These are phyloP conservation scores for Fusarium chlamydosporum DNA, from an alignment of 2,329 filamentous ascomycete species.

Conservation along the genomic window DNA sequence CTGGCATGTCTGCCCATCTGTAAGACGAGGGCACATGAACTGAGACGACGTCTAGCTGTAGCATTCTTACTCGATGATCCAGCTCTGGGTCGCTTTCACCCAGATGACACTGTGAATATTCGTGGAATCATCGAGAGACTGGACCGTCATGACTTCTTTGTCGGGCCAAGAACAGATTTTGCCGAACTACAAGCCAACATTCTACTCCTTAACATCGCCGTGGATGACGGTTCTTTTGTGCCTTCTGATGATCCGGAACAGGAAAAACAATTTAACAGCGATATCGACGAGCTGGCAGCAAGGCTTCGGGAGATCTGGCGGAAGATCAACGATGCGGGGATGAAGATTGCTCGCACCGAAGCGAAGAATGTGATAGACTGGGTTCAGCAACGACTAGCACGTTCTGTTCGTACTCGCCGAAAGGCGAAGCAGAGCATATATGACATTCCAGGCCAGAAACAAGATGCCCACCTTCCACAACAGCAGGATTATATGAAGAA, in stretches of 20 bases:
- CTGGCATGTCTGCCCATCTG: constrained; percentile 71
- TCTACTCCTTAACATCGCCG: constrained; percentile 78
- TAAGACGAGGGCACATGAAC: constrained; percentile 65
- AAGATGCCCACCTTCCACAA: constrained; percentile 59
- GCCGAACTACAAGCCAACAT: constrained; percentile 74
- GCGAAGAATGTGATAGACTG: constrained; percentile 82
- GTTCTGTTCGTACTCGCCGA: constrained; percentile 76
- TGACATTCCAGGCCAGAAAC: constrained; percentile 54
- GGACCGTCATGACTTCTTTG: constrained; percentile 63
- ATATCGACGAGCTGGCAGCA: constrained; percentile 76
- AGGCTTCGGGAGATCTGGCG: constrained; percentile 70
- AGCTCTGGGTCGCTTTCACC: constrained; percentile 57
- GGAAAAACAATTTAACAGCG: constrained; percentile 73
- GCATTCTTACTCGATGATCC: constrained; percentile 71
- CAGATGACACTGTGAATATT: constrained; percentile 61
- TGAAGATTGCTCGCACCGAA: constrained; percentile 79
- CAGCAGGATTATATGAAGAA: constrained; percentile 67
- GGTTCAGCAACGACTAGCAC: constrained; percentile 79
- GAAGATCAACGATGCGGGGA: constrained; percentile 80
- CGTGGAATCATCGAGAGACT: constrained; percentile 63
- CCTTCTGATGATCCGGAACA: constrained; percentile 50
- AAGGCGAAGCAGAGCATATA: constrained; percentile 68
- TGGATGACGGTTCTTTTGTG: constrained; percentile 71
- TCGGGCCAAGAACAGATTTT: constrained; percentile 75
- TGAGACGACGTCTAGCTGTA: constrained; percentile 76